Conservation (phyloP, 345 rosid genomes). For the Arabis alpina region DNA sequence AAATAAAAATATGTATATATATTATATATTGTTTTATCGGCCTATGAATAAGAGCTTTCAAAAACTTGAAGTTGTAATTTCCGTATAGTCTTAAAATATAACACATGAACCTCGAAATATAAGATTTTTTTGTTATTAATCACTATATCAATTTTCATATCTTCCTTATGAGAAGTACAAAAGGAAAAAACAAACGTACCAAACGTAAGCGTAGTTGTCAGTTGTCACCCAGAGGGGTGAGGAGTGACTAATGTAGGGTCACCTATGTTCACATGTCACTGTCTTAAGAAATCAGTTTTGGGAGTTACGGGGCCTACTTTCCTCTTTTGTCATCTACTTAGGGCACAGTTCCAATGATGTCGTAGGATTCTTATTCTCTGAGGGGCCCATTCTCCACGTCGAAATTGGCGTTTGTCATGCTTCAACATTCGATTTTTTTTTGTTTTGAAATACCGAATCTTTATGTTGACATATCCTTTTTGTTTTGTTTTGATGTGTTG, state of each 20-base stretch:
- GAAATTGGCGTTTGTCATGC: constrained; percentile 16
- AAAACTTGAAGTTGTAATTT: not conserved
- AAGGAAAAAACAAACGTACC: constrained; percentile 16
- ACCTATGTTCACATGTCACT: constrained; percentile 41
- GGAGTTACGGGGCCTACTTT: constrained; percentile 24
- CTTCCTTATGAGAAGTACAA: not conserved
- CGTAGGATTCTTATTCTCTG: constrained; percentile 33
- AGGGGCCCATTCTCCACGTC: constrained; percentile 29
- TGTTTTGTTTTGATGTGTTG: too few relatives aligned
- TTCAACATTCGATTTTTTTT: not conserved
- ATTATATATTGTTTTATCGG: too few relatives aligned
- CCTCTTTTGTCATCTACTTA: constrained; percentile 20
- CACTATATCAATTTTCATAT: not conserved
- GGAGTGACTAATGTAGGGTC: constrained; percentile 42
- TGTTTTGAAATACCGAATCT: not conserved
- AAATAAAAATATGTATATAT: too few relatives aligned
- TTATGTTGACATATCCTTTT: not conserved
- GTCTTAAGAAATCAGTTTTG: constrained; percentile 25
- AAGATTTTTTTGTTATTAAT: not conserved
- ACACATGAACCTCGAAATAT: not conserved
- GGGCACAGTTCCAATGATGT: constrained; percentile 40
- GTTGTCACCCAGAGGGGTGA: constrained; percentile 45
- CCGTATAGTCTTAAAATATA: not conserved
- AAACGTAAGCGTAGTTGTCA: constrained; percentile 38
- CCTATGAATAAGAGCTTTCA: not conserved